Base-by-base conservation (phyloP, 441 rosid species). In the Heliophila coronopifolia region DNA sequence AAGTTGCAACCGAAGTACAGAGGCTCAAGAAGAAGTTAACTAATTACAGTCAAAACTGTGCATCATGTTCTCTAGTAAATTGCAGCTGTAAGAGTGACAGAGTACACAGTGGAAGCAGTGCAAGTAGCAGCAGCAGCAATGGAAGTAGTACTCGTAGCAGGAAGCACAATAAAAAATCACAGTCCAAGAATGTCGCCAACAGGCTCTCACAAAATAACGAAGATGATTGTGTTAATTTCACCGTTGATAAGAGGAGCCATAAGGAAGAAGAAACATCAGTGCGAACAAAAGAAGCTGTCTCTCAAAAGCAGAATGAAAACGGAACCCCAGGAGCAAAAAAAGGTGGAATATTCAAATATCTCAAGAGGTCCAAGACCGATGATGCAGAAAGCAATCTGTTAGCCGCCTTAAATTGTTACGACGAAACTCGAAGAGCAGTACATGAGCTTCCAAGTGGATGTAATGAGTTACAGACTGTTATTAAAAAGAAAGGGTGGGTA, bases 11-110 rank as follows among this genome's bases (percentile, higher is more conserved):
- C 68, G 98, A 91, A 74, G 88, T 91, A 35, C 74, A 82, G 27
- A 75, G 96, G 75, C 84, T 91, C 37, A 91, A 79, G 77, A 84
- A 56, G 67, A 91, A 79, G 75, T 72, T 91, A 55, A 73, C 80
- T 27, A 75, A 53, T 58, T 62, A 56, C 61, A 68, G 70, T 64
- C 69, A 75, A 70, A 87, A 83, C 44, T 91, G 98, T 67, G 73
- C 67, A 22, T 75, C 86, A 6, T 87, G 98, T 70, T 91, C 91
- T 35, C 70, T 91, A 63, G 84, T 81, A 35, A 87, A 91, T 38
- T 91, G 98, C 73, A 79, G 98, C 72, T 87, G 98, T 69, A 84
- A 72, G 68, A 75, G 83, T 72, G 98, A 91, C 64, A 76, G 98
- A 67, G 96, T 77, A 31, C 86, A 86, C 79, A 91, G 98, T 54